Conservation (phyloP, 2,329 filamentous ascomycete genomes). For the Madurella fahalii region DNA sequence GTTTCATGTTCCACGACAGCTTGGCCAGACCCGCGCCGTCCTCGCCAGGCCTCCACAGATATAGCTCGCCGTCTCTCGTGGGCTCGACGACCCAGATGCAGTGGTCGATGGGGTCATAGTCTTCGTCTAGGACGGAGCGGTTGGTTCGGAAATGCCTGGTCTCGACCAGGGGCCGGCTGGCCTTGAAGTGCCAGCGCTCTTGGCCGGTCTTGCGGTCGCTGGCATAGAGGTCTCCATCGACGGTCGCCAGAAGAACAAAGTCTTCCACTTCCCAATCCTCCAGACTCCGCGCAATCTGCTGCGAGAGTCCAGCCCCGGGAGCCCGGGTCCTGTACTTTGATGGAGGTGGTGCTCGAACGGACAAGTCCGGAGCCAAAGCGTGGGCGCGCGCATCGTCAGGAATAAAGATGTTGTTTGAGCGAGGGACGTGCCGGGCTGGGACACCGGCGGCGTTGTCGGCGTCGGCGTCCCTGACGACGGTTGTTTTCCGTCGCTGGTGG, state of each 20-base stretch:
- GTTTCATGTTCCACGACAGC: conserved; percentile 74
- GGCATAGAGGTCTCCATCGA: conserved; percentile 94
- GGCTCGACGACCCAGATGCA: conserved; percentile 96
- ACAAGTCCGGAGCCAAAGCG: conserved; percentile 88
- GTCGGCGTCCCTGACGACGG: conserved; percentile 18
- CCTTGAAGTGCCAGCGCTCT: conserved; percentile 79
- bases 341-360: conserved; percentile 90
- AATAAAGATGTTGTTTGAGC: conserved; percentile 33
- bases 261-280: conserved; percentile 99
- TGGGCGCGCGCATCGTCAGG: conserved; percentile 83
- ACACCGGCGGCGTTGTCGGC: conserved; percentile 19
- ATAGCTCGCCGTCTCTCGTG: conserved; percentile 78
- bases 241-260: conserved; percentile 99
- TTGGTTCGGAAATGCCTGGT: conserved; percentile 76
- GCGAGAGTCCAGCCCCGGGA: conserved; percentile 61
- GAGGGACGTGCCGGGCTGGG: conserved; percentile 29
- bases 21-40: conserved; percentile 56
- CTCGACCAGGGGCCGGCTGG: conserved; percentile 84
- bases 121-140: conserved; percentile 55
- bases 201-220: conserved; percentile 82
- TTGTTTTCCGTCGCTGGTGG: conserved; percentile 26
- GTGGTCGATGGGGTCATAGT: conserved; percentile 68
- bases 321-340: conserved; percentile 60
- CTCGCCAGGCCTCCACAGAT: conserved; percentile 72
- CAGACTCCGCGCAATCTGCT: conserved; percentile 94